These are phyloP conservation scores for Macrolepiota dolichaula DNA, from an alignment of 768 basidiomycete species.

Conservation along the genomic window DNA sequence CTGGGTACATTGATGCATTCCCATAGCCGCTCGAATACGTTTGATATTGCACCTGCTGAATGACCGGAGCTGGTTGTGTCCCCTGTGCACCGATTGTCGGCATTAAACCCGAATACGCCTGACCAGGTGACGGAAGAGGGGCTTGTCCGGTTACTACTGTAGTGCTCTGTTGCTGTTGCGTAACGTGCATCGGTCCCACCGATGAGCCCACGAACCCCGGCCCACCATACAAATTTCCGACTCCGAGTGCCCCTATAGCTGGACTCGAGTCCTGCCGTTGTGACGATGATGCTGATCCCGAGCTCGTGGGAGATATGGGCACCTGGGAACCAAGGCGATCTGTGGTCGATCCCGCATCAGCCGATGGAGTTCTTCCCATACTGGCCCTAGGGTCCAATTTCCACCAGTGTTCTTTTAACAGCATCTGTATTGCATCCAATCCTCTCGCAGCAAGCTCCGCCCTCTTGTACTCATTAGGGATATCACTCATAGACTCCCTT, in stretches of 20 bases:
- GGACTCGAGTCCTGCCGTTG: background rate
- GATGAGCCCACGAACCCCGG: background rate
- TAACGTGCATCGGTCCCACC: background rate
- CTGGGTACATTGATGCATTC: background rate
- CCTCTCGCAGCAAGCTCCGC: slow-evolving; percentile 5
- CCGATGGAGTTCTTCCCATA: background rate
- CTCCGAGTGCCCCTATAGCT: background rate
- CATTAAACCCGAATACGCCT: no score
- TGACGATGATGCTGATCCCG: background rate
- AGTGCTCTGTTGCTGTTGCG: background rate
- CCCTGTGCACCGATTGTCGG: no score
- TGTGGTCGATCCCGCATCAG: background rate
- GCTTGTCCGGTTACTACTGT: background rate
- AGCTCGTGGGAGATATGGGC: background rate
- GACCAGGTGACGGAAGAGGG: background rate
- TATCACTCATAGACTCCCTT: background rate
- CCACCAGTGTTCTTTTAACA: slow-evolving; percentile 13
- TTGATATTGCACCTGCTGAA: background rate
- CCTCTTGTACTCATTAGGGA: slow-evolving; percentile 1
- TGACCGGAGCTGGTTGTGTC: background rate
- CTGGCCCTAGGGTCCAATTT: slow-evolving; percentile 4
- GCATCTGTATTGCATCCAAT: background rate
- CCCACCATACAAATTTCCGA: background rate
- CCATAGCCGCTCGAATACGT: background rate
- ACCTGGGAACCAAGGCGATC: background rate